Evolutionary conservation across 495 filamentous ascomycete genomes (phyloP).

Genomic region (Neurospora sp.): DNA sequence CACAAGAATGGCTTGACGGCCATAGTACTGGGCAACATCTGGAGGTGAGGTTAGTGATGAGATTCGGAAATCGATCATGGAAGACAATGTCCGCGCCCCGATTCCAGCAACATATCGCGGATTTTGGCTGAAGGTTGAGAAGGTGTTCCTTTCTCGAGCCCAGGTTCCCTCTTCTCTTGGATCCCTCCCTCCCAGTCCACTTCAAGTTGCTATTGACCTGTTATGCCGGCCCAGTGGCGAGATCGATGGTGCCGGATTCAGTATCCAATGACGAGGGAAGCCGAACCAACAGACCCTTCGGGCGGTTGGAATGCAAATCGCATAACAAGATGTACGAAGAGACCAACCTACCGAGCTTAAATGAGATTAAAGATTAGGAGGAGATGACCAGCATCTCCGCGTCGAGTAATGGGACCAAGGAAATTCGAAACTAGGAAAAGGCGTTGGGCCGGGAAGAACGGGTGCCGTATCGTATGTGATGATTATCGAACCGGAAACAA

Average conservation of each 20-base stretch:
- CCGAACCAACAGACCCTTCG: constrained; percentile 8
- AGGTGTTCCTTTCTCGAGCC: not conserved
- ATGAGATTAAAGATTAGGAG: constrained; percentile 18
- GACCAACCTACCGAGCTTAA: constrained; percentile 26
- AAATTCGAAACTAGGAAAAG: not conserved
- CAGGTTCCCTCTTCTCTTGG: not conserved
- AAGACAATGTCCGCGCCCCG: not conserved
- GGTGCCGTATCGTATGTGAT: not conserved
- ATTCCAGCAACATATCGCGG: not conserved
- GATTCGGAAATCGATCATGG: not conserved
- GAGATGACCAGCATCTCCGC: constrained; percentile 33
- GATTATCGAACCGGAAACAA: not conserved
- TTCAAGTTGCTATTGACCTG: not conserved
- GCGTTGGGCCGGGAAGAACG: not conserved
- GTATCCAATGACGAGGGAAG: constrained; percentile 10
- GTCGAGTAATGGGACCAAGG: not conserved
- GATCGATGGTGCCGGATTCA: constrained; percentile 9
- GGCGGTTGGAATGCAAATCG: constrained; percentile 2
- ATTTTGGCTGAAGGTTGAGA: not conserved
- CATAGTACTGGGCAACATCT: constrained; percentile 38
- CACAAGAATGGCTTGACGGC: constrained; percentile 26
- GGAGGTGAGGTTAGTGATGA: constrained; percentile 1
- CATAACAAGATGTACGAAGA: not conserved
- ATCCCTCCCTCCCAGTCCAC: not conserved
- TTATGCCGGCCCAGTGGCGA: not conserved